These are phyloP conservation scores for Aspergillus tamarii DNA, from an alignment of 2,329 filamentous ascomycete genomes.

Conservation along the genomic window DNA sequence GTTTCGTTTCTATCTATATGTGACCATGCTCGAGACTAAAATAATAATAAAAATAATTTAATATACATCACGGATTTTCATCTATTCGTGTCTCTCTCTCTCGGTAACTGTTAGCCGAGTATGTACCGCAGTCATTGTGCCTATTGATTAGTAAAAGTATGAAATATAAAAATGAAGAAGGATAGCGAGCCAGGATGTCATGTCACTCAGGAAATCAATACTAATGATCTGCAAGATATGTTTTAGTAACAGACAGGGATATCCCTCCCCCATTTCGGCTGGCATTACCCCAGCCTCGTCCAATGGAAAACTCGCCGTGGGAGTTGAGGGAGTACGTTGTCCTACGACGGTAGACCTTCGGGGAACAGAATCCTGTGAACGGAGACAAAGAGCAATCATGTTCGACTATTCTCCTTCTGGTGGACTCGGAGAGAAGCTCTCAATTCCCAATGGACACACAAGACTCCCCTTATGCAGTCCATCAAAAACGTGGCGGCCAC, in stretches of 20 bases:
- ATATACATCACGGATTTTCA: neutral
- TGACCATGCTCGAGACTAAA: neutral
- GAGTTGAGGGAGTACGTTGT: neutral
- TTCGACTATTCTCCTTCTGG: neutral
- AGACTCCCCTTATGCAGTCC: constrained; percentile 10
- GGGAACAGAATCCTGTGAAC: neutral
- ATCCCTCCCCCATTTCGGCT: neutral
- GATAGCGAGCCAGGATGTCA: neutral
- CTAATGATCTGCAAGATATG: constrained; percentile 3
- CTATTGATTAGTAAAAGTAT: neutral
- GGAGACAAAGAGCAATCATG: neutral
- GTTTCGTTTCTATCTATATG: neutral
- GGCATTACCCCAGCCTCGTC: neutral
- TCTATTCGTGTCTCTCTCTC: neutral
- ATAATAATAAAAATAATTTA: neutral
- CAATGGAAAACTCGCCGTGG: neutral
- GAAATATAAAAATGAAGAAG: neutral
- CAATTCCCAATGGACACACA: neutral
- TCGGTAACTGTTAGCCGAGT: neutral
- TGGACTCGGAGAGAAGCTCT: neutral
- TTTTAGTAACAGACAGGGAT: neutral
- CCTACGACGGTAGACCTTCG: neutral
- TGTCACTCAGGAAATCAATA: neutral
- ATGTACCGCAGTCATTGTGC: neutral
- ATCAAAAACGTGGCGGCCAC: constrained; percentile 40